Conservation (phyloP, 306 rosid genomes). For the Lathyrus aphaca region DNA sequence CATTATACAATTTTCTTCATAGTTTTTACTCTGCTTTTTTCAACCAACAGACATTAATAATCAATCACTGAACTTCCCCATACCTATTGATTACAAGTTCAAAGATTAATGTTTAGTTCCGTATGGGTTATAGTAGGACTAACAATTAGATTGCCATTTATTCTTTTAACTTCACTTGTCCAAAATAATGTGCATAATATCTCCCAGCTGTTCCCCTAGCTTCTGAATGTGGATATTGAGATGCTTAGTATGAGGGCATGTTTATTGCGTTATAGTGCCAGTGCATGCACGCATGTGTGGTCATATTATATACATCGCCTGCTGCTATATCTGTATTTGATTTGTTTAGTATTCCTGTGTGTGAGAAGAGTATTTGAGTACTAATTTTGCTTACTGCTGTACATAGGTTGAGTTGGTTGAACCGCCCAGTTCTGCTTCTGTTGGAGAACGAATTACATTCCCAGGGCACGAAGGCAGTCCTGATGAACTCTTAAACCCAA, state of each 20-base stretch:
- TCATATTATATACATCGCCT: not conserved
- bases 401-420: constrained; percentile 84
- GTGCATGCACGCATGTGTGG: not conserved
- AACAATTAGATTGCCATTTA: constrained; percentile 17
- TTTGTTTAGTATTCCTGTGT: constrained; percentile 1
- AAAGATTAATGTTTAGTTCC: constrained; percentile 20
- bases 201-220: constrained; percentile 9
- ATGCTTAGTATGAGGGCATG: not conserved
- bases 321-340: not conserved
- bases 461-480: constrained; percentile 75
- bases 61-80: constrained; percentile 10
- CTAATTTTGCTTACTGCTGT: constrained; percentile 15
- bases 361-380: constrained; percentile 11
- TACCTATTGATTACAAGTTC: constrained; percentile 19
- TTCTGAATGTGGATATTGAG: constrained; percentile 23
- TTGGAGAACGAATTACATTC: constrained; percentile 78
- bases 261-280: not conserved
- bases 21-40: not conserved
- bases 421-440: constrained; percentile 69
- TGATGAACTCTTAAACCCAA: constrained; percentile 79
- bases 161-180: not conserved
- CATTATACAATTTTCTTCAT: not conserved
- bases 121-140: not conserved
- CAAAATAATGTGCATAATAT: not conserved
- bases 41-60: not conserved